A percentile compares a stretch with the other conserved stretches of the same genome.
phyloP scores from a whole-genome alignment of 305 asterid genomes.

The Striga hermonthica region DNA sequence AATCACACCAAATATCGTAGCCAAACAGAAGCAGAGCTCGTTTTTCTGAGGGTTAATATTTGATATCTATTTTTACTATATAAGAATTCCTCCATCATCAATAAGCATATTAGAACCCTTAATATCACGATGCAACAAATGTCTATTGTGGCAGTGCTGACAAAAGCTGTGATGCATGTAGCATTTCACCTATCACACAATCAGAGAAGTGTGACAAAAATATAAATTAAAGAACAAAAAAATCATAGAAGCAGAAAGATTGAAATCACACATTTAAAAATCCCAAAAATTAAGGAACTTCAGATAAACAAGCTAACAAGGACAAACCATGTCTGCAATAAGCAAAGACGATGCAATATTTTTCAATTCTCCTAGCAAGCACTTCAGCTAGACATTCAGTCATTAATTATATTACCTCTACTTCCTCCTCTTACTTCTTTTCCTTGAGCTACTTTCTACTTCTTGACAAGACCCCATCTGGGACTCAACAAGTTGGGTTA shows the following conservation, averaged over 20 bases:
- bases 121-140: conserved; percentile 4
- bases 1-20: neutral
- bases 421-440: too few relatives aligned
- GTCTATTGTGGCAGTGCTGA: conserved; percentile 2
- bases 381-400: too few relatives aligned
- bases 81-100: conserved; percentile 3
- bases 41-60: conserved; percentile 30
- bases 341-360: too few relatives aligned
- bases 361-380: too few relatives aligned
- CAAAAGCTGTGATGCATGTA: conserved; percentile 13
- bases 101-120: conserved; percentile 2
- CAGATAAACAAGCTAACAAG: too few relatives aligned
- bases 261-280: neutral
- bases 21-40: conserved; percentile 40
- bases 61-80: too few relatives aligned
- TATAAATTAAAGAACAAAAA: neutral
- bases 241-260: neutral
- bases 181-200: neutral
- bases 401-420: too few relatives aligned
- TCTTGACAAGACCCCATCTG: too few relatives aligned
- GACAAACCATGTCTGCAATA: too few relatives aligned
- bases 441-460: too few relatives aligned
- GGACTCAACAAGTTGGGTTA: too few relatives aligned
- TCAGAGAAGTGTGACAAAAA: neutral
- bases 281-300: too few relatives aligned